Base-by-base conservation (phyloP, 2,329 filamentous ascomycete genomes). In the Penicillium rolfsii region DNA sequence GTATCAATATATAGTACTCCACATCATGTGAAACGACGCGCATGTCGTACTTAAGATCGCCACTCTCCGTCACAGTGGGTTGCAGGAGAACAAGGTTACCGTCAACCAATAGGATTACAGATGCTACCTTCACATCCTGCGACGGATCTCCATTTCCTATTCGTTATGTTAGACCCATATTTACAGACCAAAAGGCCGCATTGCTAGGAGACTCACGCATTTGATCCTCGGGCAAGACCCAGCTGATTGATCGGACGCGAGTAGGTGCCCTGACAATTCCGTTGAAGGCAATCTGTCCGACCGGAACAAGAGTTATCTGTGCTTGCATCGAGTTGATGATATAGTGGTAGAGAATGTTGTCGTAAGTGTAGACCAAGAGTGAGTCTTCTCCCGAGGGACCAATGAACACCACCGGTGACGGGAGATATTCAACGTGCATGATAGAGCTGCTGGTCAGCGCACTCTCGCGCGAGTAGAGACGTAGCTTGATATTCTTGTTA, bases 261-360 rank as follows among this genome's bases (percentile, higher is more conserved):
- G 93, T 92, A 11, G 95, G 95, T 38, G 95, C 96, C 69, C 95
- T 84, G 46, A 99, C 93, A 64, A 99, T 97, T 49, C 95, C 95
- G 74, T 99, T 91, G 69, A 99, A 95, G 12, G 92, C 94, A 71
- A 99, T 99, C 74, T 98, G 95, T 9, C 96, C 95, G n/a, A 98
- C 93, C 73, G 96, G 93, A 6, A 96, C 86, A 33, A 98, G 84
- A 46, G 88, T 89, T 36, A 96, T 85, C 24, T 88, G 88, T n/a
- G 85, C 83, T 24, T 87, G 83, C 0, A 87, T 85, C 0, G 91
- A 88, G 64, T 83, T 85, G 65, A 99, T 94, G 62, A 99, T 88
- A 74, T 93, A 99, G 74, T 99, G 95, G 72, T 97, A 95, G 16
- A 99, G 84, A 11, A 96, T 85, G 74, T 99, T 99, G 73, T 98